Percentiles rank a stretch among this genome's conserved stretches.
Conservation (phyloP, 352 stramenopile genomes). For the Hyaloperonospora brassicae region DNA sequence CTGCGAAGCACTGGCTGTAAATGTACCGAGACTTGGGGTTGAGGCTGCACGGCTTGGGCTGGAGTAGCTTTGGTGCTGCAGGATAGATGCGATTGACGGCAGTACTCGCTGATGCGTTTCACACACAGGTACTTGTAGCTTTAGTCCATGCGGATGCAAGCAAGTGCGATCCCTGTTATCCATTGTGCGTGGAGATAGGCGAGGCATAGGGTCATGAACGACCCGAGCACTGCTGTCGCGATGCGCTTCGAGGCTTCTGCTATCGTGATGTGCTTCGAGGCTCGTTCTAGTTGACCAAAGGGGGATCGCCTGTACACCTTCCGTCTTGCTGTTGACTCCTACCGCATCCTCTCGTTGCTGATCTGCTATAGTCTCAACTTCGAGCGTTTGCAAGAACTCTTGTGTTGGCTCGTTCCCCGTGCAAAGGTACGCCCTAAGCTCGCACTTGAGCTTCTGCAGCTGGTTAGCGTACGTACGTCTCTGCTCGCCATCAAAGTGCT, state of each 20-base stretch:
- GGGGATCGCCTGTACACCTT: slow-evolving; percentile 3
- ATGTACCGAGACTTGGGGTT: slow-evolving; percentile 6
- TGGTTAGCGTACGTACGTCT: slow-evolving; percentile 44
- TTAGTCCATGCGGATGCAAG: neutral
- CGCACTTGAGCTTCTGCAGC: slow-evolving; percentile 31
- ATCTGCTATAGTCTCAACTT: slow-evolving; percentile 8
- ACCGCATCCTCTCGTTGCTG: slow-evolving; percentile 2
- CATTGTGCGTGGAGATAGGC: neutral
- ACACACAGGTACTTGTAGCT: slow-evolving; percentile 9
- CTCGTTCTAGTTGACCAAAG: slow-evolving; percentile 17
- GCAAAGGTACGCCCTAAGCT: slow-evolving; percentile 37
- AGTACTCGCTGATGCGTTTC: slow-evolving; percentile 23
- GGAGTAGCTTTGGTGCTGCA: slow-evolving; percentile 32
- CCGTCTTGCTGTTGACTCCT: slow-evolving; percentile 13
- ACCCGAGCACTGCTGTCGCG: slow-evolving; percentile 1
- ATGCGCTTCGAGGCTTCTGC: slow-evolving; percentile 2
- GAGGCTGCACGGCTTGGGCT: slow-evolving; percentile 28
- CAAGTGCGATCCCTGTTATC: neutral
- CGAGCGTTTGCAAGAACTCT: slow-evolving; percentile 18
- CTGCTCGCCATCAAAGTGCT: slow-evolving; percentile 55
- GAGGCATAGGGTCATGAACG: slow-evolving; percentile 1
- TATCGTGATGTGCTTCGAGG: slow-evolving; percentile 6
- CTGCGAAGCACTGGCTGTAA: neutral
- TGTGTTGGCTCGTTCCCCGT: slow-evolving; percentile 36
- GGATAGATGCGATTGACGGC: slow-evolving; percentile 34